Evolutionary conservation across 805 yeast species (phyloP), one percentile per base, ranked within the genome.

Genomic region (Pichia insulana): DNA sequence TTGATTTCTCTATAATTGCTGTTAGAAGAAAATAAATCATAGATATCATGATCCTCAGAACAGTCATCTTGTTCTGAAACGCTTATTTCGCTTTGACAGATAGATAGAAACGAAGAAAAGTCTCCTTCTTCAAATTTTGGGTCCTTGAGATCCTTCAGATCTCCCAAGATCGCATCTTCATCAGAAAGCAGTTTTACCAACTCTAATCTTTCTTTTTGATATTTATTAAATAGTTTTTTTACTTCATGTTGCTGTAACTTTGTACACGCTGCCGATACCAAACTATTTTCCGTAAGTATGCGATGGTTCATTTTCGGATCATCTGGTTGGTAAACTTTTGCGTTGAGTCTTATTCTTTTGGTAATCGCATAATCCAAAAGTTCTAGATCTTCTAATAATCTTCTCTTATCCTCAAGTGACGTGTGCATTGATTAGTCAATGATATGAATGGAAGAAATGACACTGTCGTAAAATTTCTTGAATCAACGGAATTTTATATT

Each of bases 171-270:
- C 3, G 34, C 12, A n/a, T 26, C 41, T 7, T 37, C 41, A 31
- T 40, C 40, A 18, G 22, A n/a, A 12, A 47, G n/a, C 3, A 37
- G 27, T 4, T 52, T 50, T 5, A 65, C 30, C 18, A 55, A 46
- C 4, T 46, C 40, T 16, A 62, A 50, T 39, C 58, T 18, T 39
- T 67, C 35, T 50, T 58, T 33, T 58, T 59, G 16, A 51, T 74
- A 77, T 40, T 74, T 70, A 8, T 68, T 62, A 4, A 73, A 50
- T 40, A 88, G 73, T 34, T 57, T 49, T 16, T 64, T 63, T 8
- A 83, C 68, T 56, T 88, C 96, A 58, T 80, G 85, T 51, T 80
- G 78, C 50, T 81, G 89, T 17, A 75, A 45, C 1, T 76, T 49
- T 0, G 78, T 64, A 44, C 80, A 80, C 47, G 74, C 68, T 15